Evolutionary conservation across 2,329 filamentous ascomycete genomes (phyloP).

Genomic region (Calonectria ilicicola): DNA sequence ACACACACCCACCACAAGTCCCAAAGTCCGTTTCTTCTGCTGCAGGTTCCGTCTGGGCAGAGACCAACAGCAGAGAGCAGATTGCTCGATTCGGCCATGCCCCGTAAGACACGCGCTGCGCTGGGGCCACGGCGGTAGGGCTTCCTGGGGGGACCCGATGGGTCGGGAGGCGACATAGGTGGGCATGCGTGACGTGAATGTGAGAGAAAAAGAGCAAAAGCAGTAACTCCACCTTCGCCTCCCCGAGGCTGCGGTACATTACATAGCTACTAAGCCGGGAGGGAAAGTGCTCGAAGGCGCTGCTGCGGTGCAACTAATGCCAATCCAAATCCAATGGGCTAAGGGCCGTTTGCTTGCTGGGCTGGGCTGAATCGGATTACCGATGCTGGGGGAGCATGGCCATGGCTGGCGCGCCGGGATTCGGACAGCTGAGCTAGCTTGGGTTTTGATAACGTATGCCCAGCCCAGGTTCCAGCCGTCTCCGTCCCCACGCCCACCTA

Average conservation of each 20-base stretch:
- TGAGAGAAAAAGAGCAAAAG: not conserved
- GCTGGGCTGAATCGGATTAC: constrained; percentile 15
- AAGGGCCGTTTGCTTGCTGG: not conserved
- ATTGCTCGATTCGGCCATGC: constrained; percentile 8
- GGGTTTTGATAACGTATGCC: constrained; percentile 9
- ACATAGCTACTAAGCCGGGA: not conserved
- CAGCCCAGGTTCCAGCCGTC: not conserved
- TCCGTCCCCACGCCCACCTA: constrained; percentile 6
- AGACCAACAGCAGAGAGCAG: not conserved
- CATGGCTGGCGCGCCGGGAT: not conserved
- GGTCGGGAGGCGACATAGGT: not conserved
- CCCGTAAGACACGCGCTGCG: constrained; percentile 7
- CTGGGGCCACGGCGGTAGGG: not conserved
- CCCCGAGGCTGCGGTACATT: not conserved
- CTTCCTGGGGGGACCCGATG: constrained; percentile 1
- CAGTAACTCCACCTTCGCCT: not conserved
- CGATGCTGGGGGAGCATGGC: not conserved
- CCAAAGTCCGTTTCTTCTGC: constrained; percentile 11
- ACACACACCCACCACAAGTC: constrained; percentile 11
- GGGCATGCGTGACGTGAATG: not conserved
- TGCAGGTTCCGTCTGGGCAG: constrained; percentile 5
- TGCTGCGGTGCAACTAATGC: not conserved
- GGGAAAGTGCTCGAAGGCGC: not conserved
- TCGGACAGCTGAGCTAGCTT: not conserved
- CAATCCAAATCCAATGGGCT: too few relatives aligned